Base-by-base conservation (phyloP, 495 filamentous ascomycete genomes). In the Tuber melanosporum region DNA sequence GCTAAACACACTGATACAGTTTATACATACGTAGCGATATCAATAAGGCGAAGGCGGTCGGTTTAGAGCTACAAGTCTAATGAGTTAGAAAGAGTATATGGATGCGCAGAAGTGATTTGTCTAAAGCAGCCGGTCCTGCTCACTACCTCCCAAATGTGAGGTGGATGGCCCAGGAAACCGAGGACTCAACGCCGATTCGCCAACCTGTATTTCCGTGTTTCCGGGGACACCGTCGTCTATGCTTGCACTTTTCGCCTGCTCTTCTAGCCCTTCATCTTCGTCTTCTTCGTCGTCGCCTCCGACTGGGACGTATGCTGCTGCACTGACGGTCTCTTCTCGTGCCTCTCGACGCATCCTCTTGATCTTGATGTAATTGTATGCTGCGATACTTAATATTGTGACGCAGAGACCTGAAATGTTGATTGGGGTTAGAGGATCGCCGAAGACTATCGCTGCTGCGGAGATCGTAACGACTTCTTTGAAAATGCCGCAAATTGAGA, bases 381-480 rank as follows among this genome's bases (percentile, higher is more conserved):
- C 88, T 0, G 86, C 92, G 73, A 99, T 98, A 70, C 92, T 94
- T 43, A 85, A 84, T 72, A 99, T 93, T 0, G 96, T 99, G 45
- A 98, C 89, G n/a, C 94, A 83, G 17, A 99, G 85, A 7, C 96
- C 96, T 7, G 91, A 89, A 0, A 98, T 84, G 81, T 99, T 99
- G 86, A 99, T 90, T 3, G 91, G 87, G 0, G 95, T 98, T 77
- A 99, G 89, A 73, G 88, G 89, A 82, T 99, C 96, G 80, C 94
- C 90, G 86, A 98, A 99, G 9, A 96, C 90, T 20, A 96, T 84
- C 32, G 92, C 92, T 0, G 95, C 96, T 2, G 93, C 93, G 57
- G 90, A 90, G 82, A 99, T 98, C 9, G 96, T 99, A 73, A 99
- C 91, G 17, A 97, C 96, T 85, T 99, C 96, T 85, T 99, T 99